These are phyloP conservation scores for Hirsutella minnesotensis DNA, from an alignment of 2,329 filamentous ascomycete species.

Conservation along the genomic window DNA sequence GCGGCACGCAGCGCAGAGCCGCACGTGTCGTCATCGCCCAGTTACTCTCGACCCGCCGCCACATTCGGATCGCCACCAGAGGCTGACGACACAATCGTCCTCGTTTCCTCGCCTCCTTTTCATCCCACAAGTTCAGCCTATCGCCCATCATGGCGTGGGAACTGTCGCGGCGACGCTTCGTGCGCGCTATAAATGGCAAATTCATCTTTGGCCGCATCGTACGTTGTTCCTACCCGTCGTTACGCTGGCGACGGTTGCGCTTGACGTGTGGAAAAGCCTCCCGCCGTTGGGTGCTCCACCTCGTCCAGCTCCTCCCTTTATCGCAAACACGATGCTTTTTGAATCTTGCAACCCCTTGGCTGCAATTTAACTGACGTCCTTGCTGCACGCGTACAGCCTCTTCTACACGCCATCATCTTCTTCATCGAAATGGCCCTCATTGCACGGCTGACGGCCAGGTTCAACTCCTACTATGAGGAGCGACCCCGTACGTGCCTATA, in stretches of 20 bases:
- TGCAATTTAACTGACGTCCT: too few relatives aligned
- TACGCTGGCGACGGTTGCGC: too few relatives aligned
- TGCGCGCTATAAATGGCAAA: conserved; percentile 50
- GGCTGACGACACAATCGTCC: background rate
- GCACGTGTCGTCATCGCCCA: too few relatives aligned
- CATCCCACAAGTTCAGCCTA: background rate
- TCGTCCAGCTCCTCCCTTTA: too few relatives aligned
- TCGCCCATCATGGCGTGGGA: conserved; percentile 41
- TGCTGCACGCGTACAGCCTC: conserved; percentile 45
- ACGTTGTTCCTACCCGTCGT: conserved; percentile 24
- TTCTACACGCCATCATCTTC: conserved; percentile 76
- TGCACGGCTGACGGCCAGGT: conserved; percentile 70
- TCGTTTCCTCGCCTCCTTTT: background rate
- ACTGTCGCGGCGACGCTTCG: conserved; percentile 45
- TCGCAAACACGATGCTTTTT: background rate
- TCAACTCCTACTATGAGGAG: conserved; percentile 88
- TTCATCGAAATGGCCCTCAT: conserved; percentile 81
- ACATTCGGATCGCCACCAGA: too few relatives aligned
- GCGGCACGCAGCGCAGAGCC: too few relatives aligned
- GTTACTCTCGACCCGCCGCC: too few relatives aligned
- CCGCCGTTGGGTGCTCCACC: too few relatives aligned
- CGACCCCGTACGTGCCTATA: conserved; percentile 53
- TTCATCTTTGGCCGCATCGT: conserved; percentile 66
- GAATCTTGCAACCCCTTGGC: background rate
- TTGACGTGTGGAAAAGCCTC: too few relatives aligned